Base-by-base conservation (phyloP, 805 yeast species). In the Zygosaccharomyces siamensis region DNA sequence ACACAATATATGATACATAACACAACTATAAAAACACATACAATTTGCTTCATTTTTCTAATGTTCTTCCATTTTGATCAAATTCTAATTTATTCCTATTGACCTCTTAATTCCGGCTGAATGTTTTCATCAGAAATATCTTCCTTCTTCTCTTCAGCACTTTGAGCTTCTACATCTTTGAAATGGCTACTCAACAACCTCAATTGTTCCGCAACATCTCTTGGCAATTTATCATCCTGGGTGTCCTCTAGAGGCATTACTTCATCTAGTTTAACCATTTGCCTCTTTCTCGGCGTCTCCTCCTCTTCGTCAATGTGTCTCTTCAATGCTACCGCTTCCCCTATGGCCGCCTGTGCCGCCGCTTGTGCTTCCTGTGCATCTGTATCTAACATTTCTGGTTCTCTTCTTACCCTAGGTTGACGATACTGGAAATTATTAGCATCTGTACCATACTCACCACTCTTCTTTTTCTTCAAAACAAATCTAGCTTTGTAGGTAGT, bases 401-500 rank as follows among this genome's bases (percentile, higher is more conserved):
- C 44, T 26, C 44, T 41, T 24, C 44, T 41, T 8, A 41, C 44
- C 7, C 44, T 28, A 16, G 44, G 24, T 14, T 41, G 44, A 18
- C 44, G 44, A 18, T 41, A 41, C 24, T 41, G 44, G 26, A 41
- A 41, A 27, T 33, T 48, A 26, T 43, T 46, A n/a, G 45, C 35
- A 23, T 48, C 46, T 3, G 50, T 52, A 11, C 60, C 62, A 39
- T 63, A 66, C 16, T 61, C 61, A 12, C 68, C 68, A 30, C 53
- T 59, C 45, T 59, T 66, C 56, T 64, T 65, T 49, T 63, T 62
- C 48, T 65, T 66, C 39, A 62, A 46, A 5, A 65, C 67, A 41
- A 65, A 64, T 37, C 70, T 55, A 12, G 70, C 68, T 40, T 66
- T 66, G 46, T 65, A 66, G 5, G 69, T 64, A 21, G 69, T 65